phyloP scores from a whole-genome alignment of 768 basidiomycete species.

The Tremella mesenterica region DNA sequence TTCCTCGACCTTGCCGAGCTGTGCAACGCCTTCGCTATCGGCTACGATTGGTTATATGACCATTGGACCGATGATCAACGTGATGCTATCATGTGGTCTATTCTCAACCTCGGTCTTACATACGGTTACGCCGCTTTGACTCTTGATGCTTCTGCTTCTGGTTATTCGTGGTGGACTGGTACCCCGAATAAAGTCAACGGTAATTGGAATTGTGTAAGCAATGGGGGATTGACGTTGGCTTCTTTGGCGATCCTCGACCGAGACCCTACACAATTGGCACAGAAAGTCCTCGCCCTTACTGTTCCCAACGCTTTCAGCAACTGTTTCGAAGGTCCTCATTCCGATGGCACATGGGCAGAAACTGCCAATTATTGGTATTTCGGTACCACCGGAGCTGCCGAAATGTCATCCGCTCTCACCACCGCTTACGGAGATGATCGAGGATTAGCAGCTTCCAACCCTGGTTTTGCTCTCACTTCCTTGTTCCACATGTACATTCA shows the following conservation, averaged over 20 bases:
- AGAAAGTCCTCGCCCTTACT: slow-evolving; percentile 58
- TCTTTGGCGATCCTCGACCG: slow-evolving; percentile 74
- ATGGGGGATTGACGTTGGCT: slow-evolving; percentile 77
- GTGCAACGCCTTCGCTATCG: slow-evolving; percentile 77
- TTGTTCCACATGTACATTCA: slow-evolving; percentile 80
- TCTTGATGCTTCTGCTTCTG: slow-evolving; percentile 34
- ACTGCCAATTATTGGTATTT: slow-evolving; percentile 69
- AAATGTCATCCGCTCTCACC: slow-evolving; percentile 71
- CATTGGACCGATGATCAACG: slow-evolving; percentile 68
- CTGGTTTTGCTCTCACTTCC: slow-evolving; percentile 64
- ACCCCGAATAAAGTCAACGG: slow-evolving; percentile 50
- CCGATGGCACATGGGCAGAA: slow-evolving; percentile 87
- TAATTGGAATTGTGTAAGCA: slow-evolving; percentile 96
- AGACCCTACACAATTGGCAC: slow-evolving; percentile 65
- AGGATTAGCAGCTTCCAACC: slow-evolving; percentile 61
- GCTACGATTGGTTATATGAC: slow-evolving; percentile 93
- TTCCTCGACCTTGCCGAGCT: slow-evolving; percentile 85
- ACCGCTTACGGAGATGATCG: slow-evolving; percentile 79
- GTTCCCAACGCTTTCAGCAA: slow-evolving; percentile 66
- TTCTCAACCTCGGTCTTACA: slow-evolving; percentile 69
- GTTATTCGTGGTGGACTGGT: slow-evolving; percentile 67
- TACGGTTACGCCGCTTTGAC: slow-evolving; percentile 57
- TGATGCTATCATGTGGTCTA: slow-evolving; percentile 56
- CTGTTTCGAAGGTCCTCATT: slow-evolving; percentile 54
- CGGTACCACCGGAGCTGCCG: slow-evolving; percentile 80